Evolutionary conservation across 2,329 filamentous ascomycete genomes (phyloP).

Genomic region (Triangularia verruculosa): DNA sequence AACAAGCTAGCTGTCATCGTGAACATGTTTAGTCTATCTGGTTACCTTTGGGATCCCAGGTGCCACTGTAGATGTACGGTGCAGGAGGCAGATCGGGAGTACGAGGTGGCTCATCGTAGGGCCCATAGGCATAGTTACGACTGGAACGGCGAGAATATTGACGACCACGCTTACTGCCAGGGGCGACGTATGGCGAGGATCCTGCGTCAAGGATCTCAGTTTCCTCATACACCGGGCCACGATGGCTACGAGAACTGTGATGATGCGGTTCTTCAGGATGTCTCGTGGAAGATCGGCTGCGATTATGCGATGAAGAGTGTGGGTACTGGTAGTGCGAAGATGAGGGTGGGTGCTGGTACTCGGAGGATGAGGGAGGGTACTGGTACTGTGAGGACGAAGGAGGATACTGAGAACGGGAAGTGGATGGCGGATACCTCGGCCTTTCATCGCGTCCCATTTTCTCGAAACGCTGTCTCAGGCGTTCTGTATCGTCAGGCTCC

Average conservation of each 20-base stretch:
- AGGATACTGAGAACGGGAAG: not conserved
- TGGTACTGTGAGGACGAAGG: not conserved
- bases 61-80: not conserved
- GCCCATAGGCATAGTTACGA: not conserved
- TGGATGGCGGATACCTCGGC: not conserved
- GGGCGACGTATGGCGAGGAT: not conserved
- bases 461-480: not conserved
- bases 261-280: not conserved
- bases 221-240: not conserved
- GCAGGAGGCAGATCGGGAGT: not conserved
- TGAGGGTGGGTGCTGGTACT: not conserved
- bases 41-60: not conserved
- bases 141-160: not conserved
- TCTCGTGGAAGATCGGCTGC: not conserved
- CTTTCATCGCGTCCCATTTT: not conserved
- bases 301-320: not conserved
- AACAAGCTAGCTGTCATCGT: not conserved
- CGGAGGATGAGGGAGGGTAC: not conserved
- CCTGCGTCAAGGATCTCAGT: not conserved
- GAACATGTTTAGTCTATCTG: not conserved
- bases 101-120: not conserved
- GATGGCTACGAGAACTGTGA: not conserved
- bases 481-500: not conserved
- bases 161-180: not conserved
- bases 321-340: not conserved